Conservation (phyloP, 73 alveolate genomes). For the Symbiodinium natans region DNA sequence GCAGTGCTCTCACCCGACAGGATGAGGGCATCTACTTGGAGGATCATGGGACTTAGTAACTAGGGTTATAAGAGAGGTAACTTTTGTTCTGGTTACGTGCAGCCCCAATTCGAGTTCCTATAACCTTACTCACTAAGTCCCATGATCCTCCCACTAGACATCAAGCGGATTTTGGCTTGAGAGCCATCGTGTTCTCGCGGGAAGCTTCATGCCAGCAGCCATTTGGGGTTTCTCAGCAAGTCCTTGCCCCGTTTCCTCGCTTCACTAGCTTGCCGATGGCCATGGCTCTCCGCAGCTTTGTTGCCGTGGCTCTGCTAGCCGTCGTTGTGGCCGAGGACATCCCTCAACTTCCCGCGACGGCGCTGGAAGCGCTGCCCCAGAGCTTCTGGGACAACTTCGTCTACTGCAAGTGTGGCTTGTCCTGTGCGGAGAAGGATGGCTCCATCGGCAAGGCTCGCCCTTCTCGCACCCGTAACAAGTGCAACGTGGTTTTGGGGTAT, state of each 20-base stretch:
- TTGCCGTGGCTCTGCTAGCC: not conserved
- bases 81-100: no score
- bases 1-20: no score
- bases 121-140: no score
- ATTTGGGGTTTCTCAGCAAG: not conserved
- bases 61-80: no score
- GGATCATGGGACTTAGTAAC: no score
- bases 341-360: not conserved
- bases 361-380: not conserved
- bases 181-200: not conserved
- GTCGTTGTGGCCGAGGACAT: not conserved
- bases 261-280: not conserved
- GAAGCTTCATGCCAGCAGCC: not conserved
- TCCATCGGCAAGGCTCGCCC: constrained; percentile 12
- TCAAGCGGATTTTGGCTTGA: not conserved
- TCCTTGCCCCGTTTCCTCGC: not conserved
- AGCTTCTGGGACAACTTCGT: constrained; percentile 4
- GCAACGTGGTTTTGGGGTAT: not conserved
- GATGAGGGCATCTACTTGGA: no score
- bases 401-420: constrained; percentile 6
- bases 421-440: constrained; percentile 7
- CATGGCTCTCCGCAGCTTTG: not conserved
- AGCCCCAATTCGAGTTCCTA: no score
- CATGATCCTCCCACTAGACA: no score
- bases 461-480: not conserved